Evolutionary conservation across 2,329 filamentous ascomycete genomes (phyloP), one percentile per base, ranked within the genome.

Genomic region (Ophiostoma fasciatum): DNA sequence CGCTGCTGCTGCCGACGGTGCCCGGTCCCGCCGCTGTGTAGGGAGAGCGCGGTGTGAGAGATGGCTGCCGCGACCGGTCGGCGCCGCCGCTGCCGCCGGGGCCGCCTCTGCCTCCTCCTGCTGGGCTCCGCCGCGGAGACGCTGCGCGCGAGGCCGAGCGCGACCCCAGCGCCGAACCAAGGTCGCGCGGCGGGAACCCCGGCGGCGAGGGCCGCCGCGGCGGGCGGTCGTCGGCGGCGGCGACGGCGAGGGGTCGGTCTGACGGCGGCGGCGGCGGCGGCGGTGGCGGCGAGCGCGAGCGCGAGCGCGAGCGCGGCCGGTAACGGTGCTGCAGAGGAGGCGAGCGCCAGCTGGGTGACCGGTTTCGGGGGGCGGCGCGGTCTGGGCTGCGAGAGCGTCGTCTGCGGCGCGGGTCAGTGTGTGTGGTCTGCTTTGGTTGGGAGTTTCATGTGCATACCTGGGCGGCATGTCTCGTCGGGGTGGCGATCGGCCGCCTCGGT

Each of bases 331-430:
- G 22, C 22, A 23, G 22, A 44, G 58, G 56, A 1, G 62, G 54
- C 4, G 58, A 58, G 32, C 61, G 54, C 38, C 61, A 31, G 18
- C 31, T 31, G 3, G 33, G 51, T 12, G 57, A 55, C n/a, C 58
- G 48, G 23, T 54, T 50, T 9, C 54, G 50, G 25, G 56, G 59
- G 20, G 55, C n/a, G n/a, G n/a, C 42, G 28, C 59, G 61, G 40
- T 70, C 66, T 2, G 69, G 68, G 23, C 69, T 73, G 32, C 70
- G 61, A 18, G 70, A 74, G 46, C 69, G 59, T 42, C 66, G 61
- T 51, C 66, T 68, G 44, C 43, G 36, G 25, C 11, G n/a, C n/a
- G n/a, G n/a, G n/a, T n/a, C n/a, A n/a, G n/a, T n/a, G n/a, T n/a
- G n/a, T n/a, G n/a, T n/a, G n/a, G n/a, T n/a, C n/a, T n/a, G n/a